Evolutionary conservation across 179 eudicot species (phyloP).

Genomic region (Spergularia azorica): DNA sequence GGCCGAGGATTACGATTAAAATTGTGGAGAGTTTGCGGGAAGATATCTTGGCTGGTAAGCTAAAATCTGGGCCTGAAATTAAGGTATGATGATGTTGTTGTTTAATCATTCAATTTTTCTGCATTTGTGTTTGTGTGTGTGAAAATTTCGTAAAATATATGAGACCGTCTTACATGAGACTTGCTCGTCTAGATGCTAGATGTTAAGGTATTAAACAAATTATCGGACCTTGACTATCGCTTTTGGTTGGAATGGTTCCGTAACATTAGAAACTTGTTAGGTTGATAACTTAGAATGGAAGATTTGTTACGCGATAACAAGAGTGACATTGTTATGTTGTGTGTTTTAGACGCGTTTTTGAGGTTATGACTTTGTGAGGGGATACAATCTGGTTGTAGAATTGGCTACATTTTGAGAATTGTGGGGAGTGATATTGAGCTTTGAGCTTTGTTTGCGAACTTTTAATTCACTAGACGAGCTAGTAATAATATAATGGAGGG

Average conservation of each 20-base stretch:
- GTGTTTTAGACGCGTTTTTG: not conserved
- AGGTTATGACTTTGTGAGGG: too few species aligned
- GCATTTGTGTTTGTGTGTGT: not conserved
- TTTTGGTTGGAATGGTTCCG: too few species aligned
- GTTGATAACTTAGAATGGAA: not conserved
- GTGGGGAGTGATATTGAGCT: too few species aligned
- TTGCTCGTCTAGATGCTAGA: too few species aligned
- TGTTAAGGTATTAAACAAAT: too few species aligned
- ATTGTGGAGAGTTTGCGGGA: slow-evolving; percentile 87
- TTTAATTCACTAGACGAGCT: not conserved
- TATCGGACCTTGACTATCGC: too few species aligned
- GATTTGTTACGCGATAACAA: not conserved
- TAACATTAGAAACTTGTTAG: not conserved
- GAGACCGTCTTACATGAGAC: not conserved
- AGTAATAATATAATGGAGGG: not conserved
- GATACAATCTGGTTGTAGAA: not conserved
- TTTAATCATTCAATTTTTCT: not conserved
- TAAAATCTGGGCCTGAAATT: slow-evolving; percentile 90
- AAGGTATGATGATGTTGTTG: slow-evolving; percentile 46
- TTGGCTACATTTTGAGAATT: not conserved
- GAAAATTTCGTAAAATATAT: not conserved
- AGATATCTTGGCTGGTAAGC: slow-evolving; percentile 91
- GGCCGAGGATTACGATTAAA: slow-evolving; percentile 85
- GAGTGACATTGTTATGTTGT: not conserved
- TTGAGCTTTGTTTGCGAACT: not conserved